Base-by-base conservation (phyloP, 768 basidiomycete genomes). In the Leccinum sublutescens region DNA sequence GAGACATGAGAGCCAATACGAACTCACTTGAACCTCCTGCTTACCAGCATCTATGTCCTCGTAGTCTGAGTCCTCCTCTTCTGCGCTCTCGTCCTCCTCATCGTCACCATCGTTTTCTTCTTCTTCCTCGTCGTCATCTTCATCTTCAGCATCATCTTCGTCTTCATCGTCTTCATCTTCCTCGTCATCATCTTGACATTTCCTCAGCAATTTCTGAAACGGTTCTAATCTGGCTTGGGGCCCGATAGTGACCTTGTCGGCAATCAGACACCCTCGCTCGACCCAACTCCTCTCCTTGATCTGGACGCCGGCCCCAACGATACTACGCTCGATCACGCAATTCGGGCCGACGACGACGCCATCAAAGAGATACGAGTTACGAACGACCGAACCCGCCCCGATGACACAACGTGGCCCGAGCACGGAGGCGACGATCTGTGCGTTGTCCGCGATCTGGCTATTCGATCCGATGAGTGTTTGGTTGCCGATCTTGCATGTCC, bases 381-480 rank as follows among this genome's bases (percentile, higher is more conserved):
- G 78, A 58, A 99, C 82, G 58, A 84, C 76, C 21, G 85, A 83
- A 9, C 85, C 82, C 5, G 85, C 75, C 11, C 93, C 93, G 61
- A 99, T 85, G 53, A 75, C 76, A 66, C 91, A 93, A 58, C 85
- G 79, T 43, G 80, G 79, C 10, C 95, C 95, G 57, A 98, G 83
- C 45, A 94, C 91, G 5, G 93, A 94, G 2, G 85, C 78, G 7
- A 73, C 72, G 57, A 98, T 78, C 57, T 83, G 78, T 2, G 85
- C 86, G 63, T 86, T 81, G 54, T 91, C 88, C 49, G 77, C 76
- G 34, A 97, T 79, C 38, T 79, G 81, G 21, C 87, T 85, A 14
- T 80, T 81, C 9, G 91, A 82, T n/a, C 95, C 97, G 59, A 99
- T 87, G 57, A 98, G 83, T 23, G 87, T 85, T 72, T 91, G 86